Base-by-base conservation (phyloP, 208 protist species). In the Leishmania braziliensis region DNA sequence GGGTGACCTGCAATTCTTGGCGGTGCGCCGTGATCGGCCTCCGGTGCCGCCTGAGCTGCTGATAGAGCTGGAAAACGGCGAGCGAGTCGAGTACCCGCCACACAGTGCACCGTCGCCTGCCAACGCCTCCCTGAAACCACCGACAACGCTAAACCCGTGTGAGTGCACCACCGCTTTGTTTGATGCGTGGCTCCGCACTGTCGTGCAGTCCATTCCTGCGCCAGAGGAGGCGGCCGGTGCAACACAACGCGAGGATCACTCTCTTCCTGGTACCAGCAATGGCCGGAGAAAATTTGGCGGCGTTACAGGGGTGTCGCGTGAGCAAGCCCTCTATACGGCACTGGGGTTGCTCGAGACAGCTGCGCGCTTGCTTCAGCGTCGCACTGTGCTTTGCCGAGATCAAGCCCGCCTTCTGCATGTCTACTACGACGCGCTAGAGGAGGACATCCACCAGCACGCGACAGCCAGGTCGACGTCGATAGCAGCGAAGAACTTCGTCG, bases 371-470 rank as follows among this genome's bases (percentile, higher is more conserved):
- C 78, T 96, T 43, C 75, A 90, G 63, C 75, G 82, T 12, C 79
- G 88, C 18, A 46, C 85, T 1, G 65, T 60, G 23, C 62, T 84
- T 9, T 74, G 93, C n/a, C 69, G 83, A 26, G 62, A 77, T n/a
- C 72, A 87, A 16, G 75, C 87, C 23, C 75, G 83, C 4, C 43
- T 94, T 46, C 83, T 95, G 16, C 70, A 83, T 16, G 90, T 88
- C 16, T 96, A 96, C 79, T 95, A 95, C 80, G 51, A 78, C n/a
- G 90, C 86, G 0, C 54, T 95, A 51, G 93, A 96, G 73, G 86
- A 88, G 51, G 85, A 87, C 69, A 89, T 91, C 74, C 58, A 86
- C 20, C 62, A 50, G 39, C 74, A 58, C 16, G 75, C 84, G 20
- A 29, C 4, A 18, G 56, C 43, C 54, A 18, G 33, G 46, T 16